phyloP scores from a whole-genome alignment of 2,329 filamentous ascomycete genomes.

The Diplodia sapinea region DNA sequence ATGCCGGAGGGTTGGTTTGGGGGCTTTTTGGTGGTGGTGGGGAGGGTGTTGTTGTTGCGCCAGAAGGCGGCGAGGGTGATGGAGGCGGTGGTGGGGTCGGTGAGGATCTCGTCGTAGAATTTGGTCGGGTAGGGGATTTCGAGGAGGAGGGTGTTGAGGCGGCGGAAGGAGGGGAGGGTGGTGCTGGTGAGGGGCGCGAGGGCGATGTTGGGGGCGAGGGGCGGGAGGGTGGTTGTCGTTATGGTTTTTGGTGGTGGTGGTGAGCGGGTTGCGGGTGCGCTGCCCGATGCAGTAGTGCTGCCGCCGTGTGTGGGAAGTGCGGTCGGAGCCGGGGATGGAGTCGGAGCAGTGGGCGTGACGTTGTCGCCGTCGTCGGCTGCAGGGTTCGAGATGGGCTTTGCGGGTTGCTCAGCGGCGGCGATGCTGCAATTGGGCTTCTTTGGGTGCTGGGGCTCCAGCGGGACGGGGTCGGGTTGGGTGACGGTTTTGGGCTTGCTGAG shows the following conservation, averaged over 20 bases:
- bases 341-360: background rate
- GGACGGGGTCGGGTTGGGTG: constrained; percentile 23
- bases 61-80: constrained; percentile 67
- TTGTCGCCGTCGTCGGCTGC: background rate
- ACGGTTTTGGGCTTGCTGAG: constrained; percentile 52
- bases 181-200: constrained; percentile 59
- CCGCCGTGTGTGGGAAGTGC: constrained; percentile 24
- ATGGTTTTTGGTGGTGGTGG: background rate
- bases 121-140: constrained; percentile 66
- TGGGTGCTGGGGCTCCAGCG: constrained; percentile 15
- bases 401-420: background rate
- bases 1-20: constrained; percentile 37
- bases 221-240: constrained; percentile 36
- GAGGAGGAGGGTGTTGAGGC: constrained; percentile 63
- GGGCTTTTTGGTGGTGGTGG: constrained; percentile 17
- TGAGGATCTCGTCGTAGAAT: constrained; percentile 66
- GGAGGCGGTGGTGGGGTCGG: constrained; percentile 58
- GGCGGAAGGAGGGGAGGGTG: constrained; percentile 62
- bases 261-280: constrained; percentile 26
- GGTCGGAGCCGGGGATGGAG: constrained; percentile 15
- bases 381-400: background rate
- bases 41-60: constrained; percentile 46
- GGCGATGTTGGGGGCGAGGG: constrained; percentile 57
- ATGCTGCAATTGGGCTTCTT: background rate
- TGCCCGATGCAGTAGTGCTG: background rate